These are phyloP conservation scores for Acorus gramineus DNA, from an alignment of 106 monocot genomes.

Conservation along the genomic window DNA sequence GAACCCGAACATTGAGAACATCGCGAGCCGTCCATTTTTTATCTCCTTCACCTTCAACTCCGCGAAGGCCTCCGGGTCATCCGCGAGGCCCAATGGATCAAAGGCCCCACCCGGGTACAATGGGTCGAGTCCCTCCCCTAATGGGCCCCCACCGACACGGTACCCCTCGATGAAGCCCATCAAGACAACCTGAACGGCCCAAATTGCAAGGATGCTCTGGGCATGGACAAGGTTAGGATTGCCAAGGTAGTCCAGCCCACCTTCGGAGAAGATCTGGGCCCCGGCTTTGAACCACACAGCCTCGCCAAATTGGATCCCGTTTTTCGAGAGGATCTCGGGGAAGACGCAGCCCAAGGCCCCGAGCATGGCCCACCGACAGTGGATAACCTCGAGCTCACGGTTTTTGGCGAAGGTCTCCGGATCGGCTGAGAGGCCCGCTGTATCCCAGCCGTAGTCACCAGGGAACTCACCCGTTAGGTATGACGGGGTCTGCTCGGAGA, in stretches of 20 bases:
- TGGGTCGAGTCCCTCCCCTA: constrained; percentile 8
- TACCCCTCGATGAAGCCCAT: constrained; percentile 19
- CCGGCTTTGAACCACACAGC: constrained; percentile 17
- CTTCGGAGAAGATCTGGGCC: constrained; percentile 8
- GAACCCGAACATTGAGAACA: constrained; percentile 14
- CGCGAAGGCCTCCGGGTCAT: constrained; percentile 16
- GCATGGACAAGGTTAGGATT: constrained; percentile 17
- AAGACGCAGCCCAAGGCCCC: constrained; percentile 10
- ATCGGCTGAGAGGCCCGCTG: constrained; percentile 14
- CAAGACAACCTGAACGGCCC: constrained; percentile 13
- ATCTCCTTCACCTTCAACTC: constrained; percentile 21
- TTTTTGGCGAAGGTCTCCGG: constrained; percentile 20
- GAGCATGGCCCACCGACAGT: too few species aligned
- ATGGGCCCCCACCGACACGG: constrained; percentile 12
- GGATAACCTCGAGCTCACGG: constrained; percentile 2
- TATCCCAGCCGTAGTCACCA: constrained; percentile 21
- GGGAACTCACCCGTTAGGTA: constrained; percentile 20
- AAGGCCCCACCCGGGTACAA: constrained; percentile 11
- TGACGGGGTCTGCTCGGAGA: constrained; percentile 12
- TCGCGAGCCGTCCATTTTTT: constrained; percentile 7
- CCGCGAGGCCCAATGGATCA: constrained; percentile 14
- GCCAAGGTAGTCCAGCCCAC: constrained; percentile 16
- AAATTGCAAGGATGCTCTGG: constrained; percentile 20
- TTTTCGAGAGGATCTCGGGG: constrained; percentile 9
- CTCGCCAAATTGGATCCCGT: constrained; percentile 14